A percentile compares a stretch with the other conserved stretches of the same genome.
Evolutionary conservation across 192 early-diverging fungal species (phyloP).

Genomic region (Gamsiella multidivaricata): DNA sequence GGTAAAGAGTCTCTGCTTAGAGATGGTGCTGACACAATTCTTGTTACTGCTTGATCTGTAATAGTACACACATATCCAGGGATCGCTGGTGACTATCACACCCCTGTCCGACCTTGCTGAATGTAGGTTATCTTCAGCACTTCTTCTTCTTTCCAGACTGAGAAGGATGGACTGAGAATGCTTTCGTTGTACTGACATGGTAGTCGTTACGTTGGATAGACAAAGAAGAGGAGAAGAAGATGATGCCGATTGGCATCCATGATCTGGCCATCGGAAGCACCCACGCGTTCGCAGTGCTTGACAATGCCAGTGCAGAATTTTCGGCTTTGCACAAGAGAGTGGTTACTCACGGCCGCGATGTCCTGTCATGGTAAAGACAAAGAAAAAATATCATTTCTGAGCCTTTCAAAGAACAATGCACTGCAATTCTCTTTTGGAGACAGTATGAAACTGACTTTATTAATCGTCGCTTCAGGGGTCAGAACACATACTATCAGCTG

Average conservation of each 20-base stretch:
- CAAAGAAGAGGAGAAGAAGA: slow-evolving; percentile 47
- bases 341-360: slow-evolving; percentile 53
- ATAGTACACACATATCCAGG: slow-evolving; percentile 49
- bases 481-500: slow-evolving; percentile 54
- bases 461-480: slow-evolving; percentile 36
- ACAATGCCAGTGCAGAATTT: slow-evolving; percentile 45
- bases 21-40: background rate
- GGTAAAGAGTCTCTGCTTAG: background rate
- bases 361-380: slow-evolving; percentile 50
- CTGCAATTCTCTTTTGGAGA: too few species aligned
- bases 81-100: slow-evolving; percentile 32
- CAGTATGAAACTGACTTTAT: too few species aligned
- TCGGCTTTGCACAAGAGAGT: background rate
- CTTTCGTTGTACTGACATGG: background rate
- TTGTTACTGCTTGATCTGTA: background rate
- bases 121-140: slow-evolving; percentile 21
- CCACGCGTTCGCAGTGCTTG: slow-evolving; percentile 56
- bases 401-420: too few species aligned
- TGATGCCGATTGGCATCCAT: slow-evolving; percentile 52
- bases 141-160: too few species aligned
- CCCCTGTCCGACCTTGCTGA: slow-evolving; percentile 40
- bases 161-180: background rate
- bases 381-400: too few species aligned
- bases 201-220: slow-evolving; percentile 1
- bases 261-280: slow-evolving; percentile 50